phyloP scores from a whole-genome alignment of 2,329 filamentous ascomycete genomes.

The Herpomyces periplanetae region DNA sequence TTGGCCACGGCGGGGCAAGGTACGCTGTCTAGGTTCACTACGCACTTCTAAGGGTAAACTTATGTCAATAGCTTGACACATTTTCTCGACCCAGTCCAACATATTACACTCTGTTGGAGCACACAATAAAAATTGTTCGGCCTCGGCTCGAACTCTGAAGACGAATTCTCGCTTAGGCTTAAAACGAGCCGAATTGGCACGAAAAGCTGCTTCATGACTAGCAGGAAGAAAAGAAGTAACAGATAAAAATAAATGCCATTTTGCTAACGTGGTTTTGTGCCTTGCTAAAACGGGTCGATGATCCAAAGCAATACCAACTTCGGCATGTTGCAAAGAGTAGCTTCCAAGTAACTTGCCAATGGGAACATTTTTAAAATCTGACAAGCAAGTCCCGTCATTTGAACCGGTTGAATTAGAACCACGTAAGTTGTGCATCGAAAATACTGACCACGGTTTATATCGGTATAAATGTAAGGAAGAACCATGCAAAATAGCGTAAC shows the following conservation, averaged over 20 bases:
- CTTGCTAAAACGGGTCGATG: slow-evolving; percentile 13
- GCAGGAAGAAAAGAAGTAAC: slow-evolving; percentile 8
- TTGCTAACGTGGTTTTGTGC: slow-evolving; percentile 10
- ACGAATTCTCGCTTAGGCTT: slow-evolving; percentile 14
- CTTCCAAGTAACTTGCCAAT: slow-evolving; percentile 18
- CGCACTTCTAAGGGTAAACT: slow-evolving; percentile 28
- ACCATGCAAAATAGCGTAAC: slow-evolving; percentile 22
- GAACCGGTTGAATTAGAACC: neutral
- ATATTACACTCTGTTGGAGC: slow-evolving; percentile 22
- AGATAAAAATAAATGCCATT: too few species aligned
- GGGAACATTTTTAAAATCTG: slow-evolving; percentile 13
- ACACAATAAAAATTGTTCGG: slow-evolving; percentile 29
- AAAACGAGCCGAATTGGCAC: slow-evolving; percentile 11
- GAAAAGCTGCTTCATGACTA: slow-evolving; percentile 8
- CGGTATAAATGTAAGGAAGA: slow-evolving; percentile 25
- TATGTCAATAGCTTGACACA: slow-evolving; percentile 33
- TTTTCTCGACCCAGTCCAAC: slow-evolving; percentile 22
- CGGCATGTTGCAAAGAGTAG: slow-evolving; percentile 34
- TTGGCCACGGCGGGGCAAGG: slow-evolving; percentile 16
- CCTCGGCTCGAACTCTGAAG: slow-evolving; percentile 28
- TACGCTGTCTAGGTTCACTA: slow-evolving; percentile 19
- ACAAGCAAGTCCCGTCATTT: slow-evolving; percentile 4
- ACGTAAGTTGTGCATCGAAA: slow-evolving; percentile 8
- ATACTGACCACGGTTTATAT: slow-evolving; percentile 8
- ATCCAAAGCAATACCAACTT: slow-evolving; percentile 31